These are phyloP conservation scores for Asterophora parasitica DNA, from an alignment of 768 basidiomycete genomes.

Conservation along the genomic window DNA sequence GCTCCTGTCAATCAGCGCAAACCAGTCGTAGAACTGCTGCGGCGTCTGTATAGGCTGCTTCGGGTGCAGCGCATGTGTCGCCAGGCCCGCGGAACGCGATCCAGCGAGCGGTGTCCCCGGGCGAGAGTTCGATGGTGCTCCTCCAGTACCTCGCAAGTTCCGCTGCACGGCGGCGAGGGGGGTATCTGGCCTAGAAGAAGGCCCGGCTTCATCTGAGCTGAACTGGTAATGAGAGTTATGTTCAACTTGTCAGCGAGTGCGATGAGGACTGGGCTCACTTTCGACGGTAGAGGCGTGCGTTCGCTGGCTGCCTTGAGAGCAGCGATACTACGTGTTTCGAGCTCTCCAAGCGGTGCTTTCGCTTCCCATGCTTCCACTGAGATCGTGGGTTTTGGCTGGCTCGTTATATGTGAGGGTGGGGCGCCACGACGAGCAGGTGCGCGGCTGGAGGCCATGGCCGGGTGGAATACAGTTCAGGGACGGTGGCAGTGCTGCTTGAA, in stretches of 20 bases:
- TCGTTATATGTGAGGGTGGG: constrained; percentile 11
- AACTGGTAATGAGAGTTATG: constrained; percentile 22
- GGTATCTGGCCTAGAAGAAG: constrained; percentile 36
- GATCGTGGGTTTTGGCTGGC: constrained; percentile 38
- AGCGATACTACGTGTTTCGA: constrained; percentile 61
- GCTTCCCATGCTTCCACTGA: constrained; percentile 91
- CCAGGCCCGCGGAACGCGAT: constrained; percentile 9
- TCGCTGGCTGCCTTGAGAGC: constrained; percentile 59
- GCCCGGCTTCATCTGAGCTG: constrained; percentile 21
- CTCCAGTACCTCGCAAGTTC: constrained; percentile 18
- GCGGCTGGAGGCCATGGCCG: background rate
- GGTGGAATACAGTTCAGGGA: too few species aligned
- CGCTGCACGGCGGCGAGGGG: constrained; percentile 29
- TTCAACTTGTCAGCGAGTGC: constrained; percentile 1
- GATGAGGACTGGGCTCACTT: constrained; percentile 44
- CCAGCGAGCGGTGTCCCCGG: constrained; percentile 36
- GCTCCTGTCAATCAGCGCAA: constrained; percentile 80
- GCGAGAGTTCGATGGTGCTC: constrained; percentile 23
- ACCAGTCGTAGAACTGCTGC: constrained; percentile 98
- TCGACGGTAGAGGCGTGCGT: constrained; percentile 60
- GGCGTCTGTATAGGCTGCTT: constrained; percentile 79
- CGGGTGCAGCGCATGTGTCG: constrained; percentile 59
- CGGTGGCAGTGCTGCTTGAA: too few species aligned
- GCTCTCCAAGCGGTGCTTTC: constrained; percentile 69
- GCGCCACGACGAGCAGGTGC: constrained; percentile 4